Conservation (phyloP, 345 rosid genomes). For the Hibiscus tridactylites region DNA sequence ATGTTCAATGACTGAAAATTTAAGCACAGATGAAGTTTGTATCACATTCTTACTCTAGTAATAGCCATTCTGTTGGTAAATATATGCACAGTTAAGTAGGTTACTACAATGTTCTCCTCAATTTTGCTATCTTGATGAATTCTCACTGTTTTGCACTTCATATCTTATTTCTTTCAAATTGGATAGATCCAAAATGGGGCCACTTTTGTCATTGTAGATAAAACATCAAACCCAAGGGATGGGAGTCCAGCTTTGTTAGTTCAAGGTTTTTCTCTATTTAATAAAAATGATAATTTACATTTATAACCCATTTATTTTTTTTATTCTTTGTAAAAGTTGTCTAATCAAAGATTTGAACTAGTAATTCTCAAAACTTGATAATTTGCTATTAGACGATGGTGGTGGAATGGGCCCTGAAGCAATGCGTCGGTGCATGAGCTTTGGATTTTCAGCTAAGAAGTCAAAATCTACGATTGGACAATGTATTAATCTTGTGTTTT, state of each 20-base stretch:
- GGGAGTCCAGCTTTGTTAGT: conserved; percentile 61
- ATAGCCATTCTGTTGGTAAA: conserved; percentile 9
- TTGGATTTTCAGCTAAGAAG: conserved; percentile 90
- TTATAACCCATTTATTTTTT: neutral
- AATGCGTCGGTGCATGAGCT: conserved; percentile 84
- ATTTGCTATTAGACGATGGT: conserved; percentile 62
- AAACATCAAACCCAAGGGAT: conserved; percentile 66
- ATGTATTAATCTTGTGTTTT: conserved; percentile 38
- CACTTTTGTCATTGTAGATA: conserved; percentile 86
- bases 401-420: conserved; percentile 96
- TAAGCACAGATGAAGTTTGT: neutral
- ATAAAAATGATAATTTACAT: neutral
- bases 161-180: conserved; percentile 22
- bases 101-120: conserved; percentile 13
- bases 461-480: conserved; percentile 68
- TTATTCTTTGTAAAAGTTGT: neutral
- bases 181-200: conserved; percentile 95
- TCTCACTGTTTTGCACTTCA: conserved; percentile 25
- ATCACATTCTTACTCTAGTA: neutral
- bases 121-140: conserved; percentile 6
- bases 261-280: conserved; percentile 38
- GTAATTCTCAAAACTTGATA: conserved; percentile 2
- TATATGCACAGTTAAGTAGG: conserved; percentile 4
- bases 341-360: neutral
- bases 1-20: neutral